phyloP scores from a whole-genome alignment of 2,329 filamentous ascomycete species.

The Fusarium praegraminearum region DNA sequence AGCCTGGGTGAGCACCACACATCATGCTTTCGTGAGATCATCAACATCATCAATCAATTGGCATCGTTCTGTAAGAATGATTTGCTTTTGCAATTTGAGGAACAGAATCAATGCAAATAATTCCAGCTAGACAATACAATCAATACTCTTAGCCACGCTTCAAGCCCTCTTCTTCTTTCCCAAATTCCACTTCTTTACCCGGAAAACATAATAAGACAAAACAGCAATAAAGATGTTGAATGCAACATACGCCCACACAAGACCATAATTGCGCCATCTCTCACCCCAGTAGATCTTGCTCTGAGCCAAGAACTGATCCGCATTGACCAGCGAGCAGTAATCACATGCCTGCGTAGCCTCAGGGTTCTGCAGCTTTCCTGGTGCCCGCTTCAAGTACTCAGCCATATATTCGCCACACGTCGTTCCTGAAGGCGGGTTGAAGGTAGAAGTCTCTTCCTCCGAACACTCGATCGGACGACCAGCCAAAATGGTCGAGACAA shows the following conservation, averaged over 20 bases:
- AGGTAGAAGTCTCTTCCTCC: slow-evolving; percentile 67
- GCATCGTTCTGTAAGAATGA: no score
- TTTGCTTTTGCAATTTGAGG: no score
- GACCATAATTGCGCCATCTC: slow-evolving; percentile 36
- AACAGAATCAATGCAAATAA: fast-evolving
- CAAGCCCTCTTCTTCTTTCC: slow-evolving; percentile 36
- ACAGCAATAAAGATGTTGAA: slow-evolving; percentile 37
- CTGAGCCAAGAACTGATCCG: slow-evolving; percentile 36
- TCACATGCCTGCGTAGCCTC: slow-evolving; percentile 15
- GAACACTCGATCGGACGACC: slow-evolving; percentile 58
- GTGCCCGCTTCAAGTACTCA: slow-evolving; percentile 58
- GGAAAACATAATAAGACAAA: slow-evolving; percentile 32
- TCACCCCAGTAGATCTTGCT: slow-evolving; percentile 32
- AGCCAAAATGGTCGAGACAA: slow-evolving; percentile 50
- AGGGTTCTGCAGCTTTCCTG: slow-evolving; percentile 33
- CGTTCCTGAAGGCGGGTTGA: slow-evolving; percentile 68
- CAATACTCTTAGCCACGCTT: background rate
- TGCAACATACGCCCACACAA: slow-evolving; percentile 34
- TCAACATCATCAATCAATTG: no score
- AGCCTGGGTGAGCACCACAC: no score
- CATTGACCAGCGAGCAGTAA: slow-evolving; percentile 28
- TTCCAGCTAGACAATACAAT: background rate
- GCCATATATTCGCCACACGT: slow-evolving; percentile 63
- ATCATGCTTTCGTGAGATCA: no score
- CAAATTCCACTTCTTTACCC: slow-evolving; percentile 39